Conservation (phyloP, 768 basidiomycete species). For the Leccinum variicolor region DNA sequence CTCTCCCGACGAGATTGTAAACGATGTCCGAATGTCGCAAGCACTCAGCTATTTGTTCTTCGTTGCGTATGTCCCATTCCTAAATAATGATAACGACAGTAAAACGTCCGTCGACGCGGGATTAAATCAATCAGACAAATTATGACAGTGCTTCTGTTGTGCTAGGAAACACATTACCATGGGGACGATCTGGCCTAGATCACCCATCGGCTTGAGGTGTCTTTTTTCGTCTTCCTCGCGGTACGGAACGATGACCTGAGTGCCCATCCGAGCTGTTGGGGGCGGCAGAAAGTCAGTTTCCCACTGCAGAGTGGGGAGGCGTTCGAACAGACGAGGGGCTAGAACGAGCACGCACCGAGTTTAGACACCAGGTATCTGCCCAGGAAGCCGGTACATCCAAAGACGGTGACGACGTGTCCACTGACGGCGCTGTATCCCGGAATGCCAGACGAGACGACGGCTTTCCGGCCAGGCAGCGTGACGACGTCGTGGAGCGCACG, state of each 20-base stretch:
- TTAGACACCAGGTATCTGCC: conserved; percentile 93
- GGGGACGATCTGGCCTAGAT: conserved; percentile 93
- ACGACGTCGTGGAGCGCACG: conserved; percentile 73
- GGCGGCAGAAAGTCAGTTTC: not conserved
- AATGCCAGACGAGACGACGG: conserved; percentile 72
- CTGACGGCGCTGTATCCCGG: conserved; percentile 84
- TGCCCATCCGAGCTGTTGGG: conserved; percentile 78
- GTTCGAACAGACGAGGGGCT: no score
- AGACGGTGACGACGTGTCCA: conserved; percentile 93
- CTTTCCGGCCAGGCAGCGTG: conserved; percentile 55
- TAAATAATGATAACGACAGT: conserved; percentile 29
- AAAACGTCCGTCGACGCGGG: not conserved
- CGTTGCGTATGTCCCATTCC: conserved; percentile 96
- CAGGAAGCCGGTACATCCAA: conserved; percentile 94
- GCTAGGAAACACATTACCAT: conserved; percentile 56
- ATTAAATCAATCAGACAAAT: conserved; percentile 28
- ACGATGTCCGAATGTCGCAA: conserved; percentile 93
- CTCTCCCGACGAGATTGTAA: conserved; percentile 91
- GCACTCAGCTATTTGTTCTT: conserved; percentile 90
- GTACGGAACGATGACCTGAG: conserved; percentile 93
- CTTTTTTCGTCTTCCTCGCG: conserved; percentile 92
- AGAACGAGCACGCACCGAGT: conserved; percentile 56
- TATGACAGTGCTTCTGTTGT: not conserved
- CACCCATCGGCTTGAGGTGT: conserved; percentile 89
- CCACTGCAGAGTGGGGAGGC: not conserved